Conservation (phyloP, 768 basidiomycete genomes). For the Hydnomerulius pinastri region DNA sequence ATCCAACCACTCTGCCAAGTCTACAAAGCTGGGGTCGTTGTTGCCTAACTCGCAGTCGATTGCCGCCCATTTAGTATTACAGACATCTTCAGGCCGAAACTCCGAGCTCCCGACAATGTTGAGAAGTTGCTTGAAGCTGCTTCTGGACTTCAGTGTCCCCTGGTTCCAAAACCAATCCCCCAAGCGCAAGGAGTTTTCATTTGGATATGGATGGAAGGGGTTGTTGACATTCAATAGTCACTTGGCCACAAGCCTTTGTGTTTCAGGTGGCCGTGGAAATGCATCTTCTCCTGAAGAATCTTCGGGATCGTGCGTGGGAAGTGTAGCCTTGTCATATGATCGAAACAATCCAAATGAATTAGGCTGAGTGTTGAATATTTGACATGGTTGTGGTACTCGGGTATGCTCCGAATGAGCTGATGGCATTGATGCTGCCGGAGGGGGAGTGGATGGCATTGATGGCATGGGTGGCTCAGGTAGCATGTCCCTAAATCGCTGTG, state of each 20-base stretch:
- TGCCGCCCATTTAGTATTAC: background rate
- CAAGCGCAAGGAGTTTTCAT: background rate
- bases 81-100: conserved; percentile 5
- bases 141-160: conserved; percentile 15
- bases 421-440: background rate
- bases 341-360: background rate
- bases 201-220: conserved; percentile 1
- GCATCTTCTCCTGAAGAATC: too few relatives aligned
- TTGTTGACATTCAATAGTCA: background rate
- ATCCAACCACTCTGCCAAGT: conserved; percentile 6
- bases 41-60: conserved; percentile 7
- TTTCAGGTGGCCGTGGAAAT: too few relatives aligned
- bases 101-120: conserved; percentile 14
- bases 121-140: conserved; percentile 10
- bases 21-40: background rate
- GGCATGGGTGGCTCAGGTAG: too few relatives aligned
- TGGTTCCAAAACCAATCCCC: conserved; percentile 25
- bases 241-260: too few relatives aligned
- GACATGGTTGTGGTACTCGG: background rate
- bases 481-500: too few relatives aligned
- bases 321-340: background rate
- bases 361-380: background rate
- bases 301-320: background rate
- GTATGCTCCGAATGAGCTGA: background rate
- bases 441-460: background rate